Evolutionary conservation across 2,329 filamentous ascomycete species (phyloP).

Genomic region (Graphilbum sp.): DNA sequence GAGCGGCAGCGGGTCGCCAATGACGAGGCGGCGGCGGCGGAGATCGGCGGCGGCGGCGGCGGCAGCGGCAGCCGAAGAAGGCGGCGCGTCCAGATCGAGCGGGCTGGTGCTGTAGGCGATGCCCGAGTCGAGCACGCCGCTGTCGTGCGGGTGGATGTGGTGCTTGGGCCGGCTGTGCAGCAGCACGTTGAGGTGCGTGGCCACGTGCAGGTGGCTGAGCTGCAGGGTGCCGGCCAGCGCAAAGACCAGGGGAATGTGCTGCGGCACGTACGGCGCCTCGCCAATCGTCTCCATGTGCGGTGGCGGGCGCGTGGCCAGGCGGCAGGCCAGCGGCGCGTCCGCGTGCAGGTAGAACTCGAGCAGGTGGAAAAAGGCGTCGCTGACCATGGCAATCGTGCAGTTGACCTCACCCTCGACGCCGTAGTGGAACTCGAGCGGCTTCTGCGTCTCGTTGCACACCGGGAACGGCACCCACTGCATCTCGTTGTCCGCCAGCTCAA

Average conservation of each 20-base stretch:
- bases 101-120: constrained; percentile 75
- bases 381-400: constrained; percentile 64
- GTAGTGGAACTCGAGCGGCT: constrained; percentile 73
- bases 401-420: constrained; percentile 68
- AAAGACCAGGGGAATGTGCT: constrained; percentile 74
- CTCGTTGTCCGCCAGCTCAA: constrained; percentile 64
- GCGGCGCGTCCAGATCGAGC: too few species aligned
- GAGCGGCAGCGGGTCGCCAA: constrained; percentile 71
- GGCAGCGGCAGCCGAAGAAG: constrained; percentile 11
- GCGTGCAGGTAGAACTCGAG: constrained; percentile 97
- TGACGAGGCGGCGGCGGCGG: constrained; percentile 50
- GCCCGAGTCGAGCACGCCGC: constrained; percentile 71
- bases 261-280: constrained; percentile 30
- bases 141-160: constrained; percentile 45
- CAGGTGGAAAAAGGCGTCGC: constrained; percentile 70
- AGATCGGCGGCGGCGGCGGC: not conserved
- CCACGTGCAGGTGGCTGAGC: constrained; percentile 76
- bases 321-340: constrained; percentile 84
- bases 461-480: constrained; percentile 88
- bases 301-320: constrained; percentile 62
- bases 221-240: constrained; percentile 82
- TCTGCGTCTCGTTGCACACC: constrained; percentile 71
- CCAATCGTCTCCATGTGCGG: constrained; percentile 37
- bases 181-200: constrained; percentile 76
- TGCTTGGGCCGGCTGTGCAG: constrained; percentile 54